Evolutionary conservation across 148 eudicot species (phyloP).

Genomic region (Chenopodium berlandieri): DNA sequence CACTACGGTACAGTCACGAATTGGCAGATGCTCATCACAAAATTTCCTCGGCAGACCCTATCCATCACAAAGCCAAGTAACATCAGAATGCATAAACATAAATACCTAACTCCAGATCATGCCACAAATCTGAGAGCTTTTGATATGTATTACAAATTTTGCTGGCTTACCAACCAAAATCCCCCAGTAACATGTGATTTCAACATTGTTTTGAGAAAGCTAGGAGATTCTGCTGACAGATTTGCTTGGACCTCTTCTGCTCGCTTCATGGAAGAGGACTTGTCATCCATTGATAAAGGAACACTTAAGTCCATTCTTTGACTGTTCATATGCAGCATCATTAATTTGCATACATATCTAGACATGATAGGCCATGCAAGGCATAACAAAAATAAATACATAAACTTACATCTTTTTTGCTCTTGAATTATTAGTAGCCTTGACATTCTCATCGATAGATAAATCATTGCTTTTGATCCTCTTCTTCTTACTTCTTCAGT

Average conservation of each 20-base stretch:
- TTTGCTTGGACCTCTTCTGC: slow-evolving; percentile 31
- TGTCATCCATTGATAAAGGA: neutral
- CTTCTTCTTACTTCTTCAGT: neutral
- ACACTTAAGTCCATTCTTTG: neutral
- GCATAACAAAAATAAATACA: too few species aligned
- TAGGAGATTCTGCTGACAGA: slow-evolving; percentile 25
- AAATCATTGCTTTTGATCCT: neutral
- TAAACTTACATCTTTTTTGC: neutral
- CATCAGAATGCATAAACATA: neutral
- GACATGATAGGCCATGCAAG: neutral
- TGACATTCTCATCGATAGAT: neutral
- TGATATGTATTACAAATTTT: neutral
- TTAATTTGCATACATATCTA: neutral
- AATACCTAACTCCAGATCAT: neutral
- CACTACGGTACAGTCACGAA: slow-evolving; percentile 6
- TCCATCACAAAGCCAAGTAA: slow-evolving; percentile 9
- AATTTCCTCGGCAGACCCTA: slow-evolving; percentile 35
- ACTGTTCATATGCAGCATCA: slow-evolving; percentile 5
- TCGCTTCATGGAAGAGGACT: slow-evolving; percentile 26
- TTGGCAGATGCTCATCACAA: slow-evolving; percentile 29
- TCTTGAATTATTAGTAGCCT: neutral
- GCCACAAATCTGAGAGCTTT: neutral
- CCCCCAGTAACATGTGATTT: slow-evolving; percentile 32
- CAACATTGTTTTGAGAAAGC: slow-evolving; percentile 36
- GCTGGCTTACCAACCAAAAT: slow-evolving; percentile 41